Base-by-base conservation (phyloP, 2,329 filamentous ascomycete genomes). In the Elsinoe ampelina region DNA sequence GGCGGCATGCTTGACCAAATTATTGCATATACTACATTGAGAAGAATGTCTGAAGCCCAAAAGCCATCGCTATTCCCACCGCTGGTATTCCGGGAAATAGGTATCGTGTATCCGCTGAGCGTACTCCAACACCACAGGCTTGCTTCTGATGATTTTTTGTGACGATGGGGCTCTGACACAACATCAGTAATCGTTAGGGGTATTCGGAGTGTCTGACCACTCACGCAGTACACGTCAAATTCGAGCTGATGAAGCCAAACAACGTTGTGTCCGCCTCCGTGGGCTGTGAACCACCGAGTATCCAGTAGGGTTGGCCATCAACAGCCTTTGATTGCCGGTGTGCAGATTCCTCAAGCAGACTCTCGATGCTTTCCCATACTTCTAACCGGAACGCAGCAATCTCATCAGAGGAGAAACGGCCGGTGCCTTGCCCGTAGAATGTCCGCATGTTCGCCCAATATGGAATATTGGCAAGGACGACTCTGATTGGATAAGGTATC, bases 71-170 rank as follows among this genome's bases (percentile, higher is more conserved):
- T 34, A 17, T 20, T 11, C 20, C 45, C 22, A 30, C 45, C 32
- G n/a, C 26, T 50, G 26, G 8, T 84, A 84, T 35, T 85, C 80
- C 0, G 78, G 73, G 61, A 85, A 85, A 62, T 80, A 83, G 3
- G 60, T 58, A 47, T 74, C 67, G 63, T 83, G 80, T 41, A 85
- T 81, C 57, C 77, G 73, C 36, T 63, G 63, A 2, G 79, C 80
- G 66, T 84, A 85, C 2, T 82, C 78, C 8, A 80, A 38, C 10
- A 83, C 57, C 0, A 70, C 69, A 0, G 80, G 77, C 59, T 77
- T 77, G 2, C 66, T 64, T 58, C 68, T 72, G 3, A 83, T 65
- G 1, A 78, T 65, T 22, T 68, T 63, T 55, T 68, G 70, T 3
- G 76, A 77, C 12, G 72, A 72, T 0, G 80, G 81, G 2, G 68